Evolutionary conservation across 176 grass and related monocot genomes (phyloP).

Genomic region (Echinochloa phyllopogon): DNA sequence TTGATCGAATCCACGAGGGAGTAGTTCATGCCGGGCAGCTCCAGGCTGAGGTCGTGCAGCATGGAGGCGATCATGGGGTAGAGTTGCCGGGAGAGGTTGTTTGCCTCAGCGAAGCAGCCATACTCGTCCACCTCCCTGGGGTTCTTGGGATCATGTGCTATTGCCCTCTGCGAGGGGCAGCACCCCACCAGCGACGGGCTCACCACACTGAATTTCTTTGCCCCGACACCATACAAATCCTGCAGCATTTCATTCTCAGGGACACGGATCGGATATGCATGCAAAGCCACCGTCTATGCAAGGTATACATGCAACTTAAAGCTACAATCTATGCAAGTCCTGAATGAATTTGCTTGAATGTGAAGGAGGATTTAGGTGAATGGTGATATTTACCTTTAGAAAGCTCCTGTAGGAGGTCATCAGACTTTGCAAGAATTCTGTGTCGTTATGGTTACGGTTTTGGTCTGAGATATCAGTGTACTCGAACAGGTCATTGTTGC

Average conservation of each 20-base stretch:
- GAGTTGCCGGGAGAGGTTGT: conserved; percentile 31
- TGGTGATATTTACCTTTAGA: conserved; percentile 41
- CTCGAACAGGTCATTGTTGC: conserved; percentile 73
- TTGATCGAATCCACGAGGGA: conserved; percentile 38
- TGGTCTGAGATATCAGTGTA: neutral
- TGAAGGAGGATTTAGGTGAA: neutral
- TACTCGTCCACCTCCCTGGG: neutral
- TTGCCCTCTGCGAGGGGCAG: conserved; percentile 39
- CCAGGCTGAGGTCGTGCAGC: conserved; percentile 3
- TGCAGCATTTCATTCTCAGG: conserved; percentile 1
- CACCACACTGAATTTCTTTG: conserved; percentile 52
- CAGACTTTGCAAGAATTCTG: conserved; percentile 32
- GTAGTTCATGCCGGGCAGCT: conserved; percentile 57
- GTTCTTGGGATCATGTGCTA: neutral
- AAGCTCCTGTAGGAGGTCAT: conserved; percentile 32
- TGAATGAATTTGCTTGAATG: neutral
- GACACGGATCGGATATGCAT: neutral
- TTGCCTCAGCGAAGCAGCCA: conserved; percentile 36
- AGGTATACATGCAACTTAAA: neutral
- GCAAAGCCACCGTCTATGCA: neutral
- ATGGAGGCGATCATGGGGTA: conserved; percentile 20
- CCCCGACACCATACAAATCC: conserved; percentile 44
- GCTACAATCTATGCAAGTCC: neutral
- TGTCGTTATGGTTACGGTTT: neutral
- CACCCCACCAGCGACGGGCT: conserved; percentile 52